Evolutionary conservation across 2,329 filamentous ascomycete genomes (phyloP).

Genomic region (Penicillium sp.): DNA sequence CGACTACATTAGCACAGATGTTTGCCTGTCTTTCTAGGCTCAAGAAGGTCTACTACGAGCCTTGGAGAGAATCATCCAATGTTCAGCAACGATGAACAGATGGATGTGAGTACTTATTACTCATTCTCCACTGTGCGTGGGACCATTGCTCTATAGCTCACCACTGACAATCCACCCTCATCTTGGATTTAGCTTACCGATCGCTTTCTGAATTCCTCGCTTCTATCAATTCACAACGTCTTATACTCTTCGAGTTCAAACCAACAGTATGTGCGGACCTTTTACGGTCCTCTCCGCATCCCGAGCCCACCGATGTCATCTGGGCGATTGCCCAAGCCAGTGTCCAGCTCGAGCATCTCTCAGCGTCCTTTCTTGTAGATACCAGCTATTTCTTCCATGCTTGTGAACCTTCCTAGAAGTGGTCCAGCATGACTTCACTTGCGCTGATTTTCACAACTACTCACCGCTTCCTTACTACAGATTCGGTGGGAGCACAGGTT

Average conservation of each 20-base stretch:
- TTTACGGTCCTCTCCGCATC: too few relatives aligned
- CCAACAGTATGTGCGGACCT: too few relatives aligned
- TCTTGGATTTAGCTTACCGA: not conserved
- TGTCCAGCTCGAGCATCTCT: constrained; percentile 30
- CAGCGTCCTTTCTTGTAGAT: constrained; percentile 37
- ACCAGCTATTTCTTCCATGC: constrained; percentile 35
- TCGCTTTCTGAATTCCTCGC: constrained; percentile 12
- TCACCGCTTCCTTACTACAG: constrained; percentile 38
- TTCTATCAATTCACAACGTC: not conserved
- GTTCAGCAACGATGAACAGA: constrained; percentile 26
- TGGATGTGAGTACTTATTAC: constrained; percentile 32
- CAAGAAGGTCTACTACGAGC: constrained; percentile 43
- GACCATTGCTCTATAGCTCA: constrained; percentile 1
- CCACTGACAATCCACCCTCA: not conserved
- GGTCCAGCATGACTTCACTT: constrained; percentile 27
- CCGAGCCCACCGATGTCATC: constrained; percentile 27
- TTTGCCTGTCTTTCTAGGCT: constrained; percentile 39
- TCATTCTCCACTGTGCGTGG: constrained; percentile 17
- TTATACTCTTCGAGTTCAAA: not conserved
- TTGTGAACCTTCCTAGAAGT: constrained; percentile 25
- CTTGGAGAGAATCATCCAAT: constrained; percentile 38
- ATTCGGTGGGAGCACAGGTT: constrained; percentile 17
- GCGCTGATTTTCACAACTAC: constrained; percentile 33
- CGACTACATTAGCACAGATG: constrained; percentile 28
- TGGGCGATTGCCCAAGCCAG: constrained; percentile 33